Base-by-base conservation (phyloP, 257 asterid species). In the Vinca minor region DNA sequence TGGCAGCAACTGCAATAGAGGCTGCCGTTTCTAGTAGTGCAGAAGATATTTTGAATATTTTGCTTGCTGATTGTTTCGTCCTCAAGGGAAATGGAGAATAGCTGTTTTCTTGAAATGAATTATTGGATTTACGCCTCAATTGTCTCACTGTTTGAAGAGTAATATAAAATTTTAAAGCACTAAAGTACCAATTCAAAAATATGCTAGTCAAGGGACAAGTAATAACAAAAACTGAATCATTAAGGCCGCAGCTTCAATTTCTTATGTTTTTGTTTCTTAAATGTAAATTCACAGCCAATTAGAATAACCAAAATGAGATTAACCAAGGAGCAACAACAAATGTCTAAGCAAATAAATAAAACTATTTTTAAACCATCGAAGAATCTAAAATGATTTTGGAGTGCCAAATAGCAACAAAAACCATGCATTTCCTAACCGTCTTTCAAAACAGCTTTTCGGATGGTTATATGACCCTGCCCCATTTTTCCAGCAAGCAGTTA, bases 11-110 rank as follows among this genome's bases (percentile, higher is more conserved):
- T 54, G 79, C 85, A 44, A 89, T 59, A 59, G 96, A 84, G 39
- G 78, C 85, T 41, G 82, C 86, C 63, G 89, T 84, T 83, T 86
- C 96, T 61, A 82, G 81, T 28, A 89, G 59, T 54, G 89, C 77
- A 64, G 70, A 80, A 21, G 77, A 54, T 66, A 73, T 59, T 52
- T 53, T 67, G 38, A 75, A 77, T 58, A 59, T 55, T 72, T 54
- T 70, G 53, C 71, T 20, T 25, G 71, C 35, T 58, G 66, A 54
- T 64, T 34, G 49, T 68, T 73, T 76, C 15, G 36, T 47, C 50
- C 66, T 74, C 54, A 29, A 64, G 29, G 25, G 50, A 25, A n/a
- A 57, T 60, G 35, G 65, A 73, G 67, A 66, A 66, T 68, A 64
- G 46, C 45, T 65, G 57, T 31, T 72, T 71, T 65, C 62, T 65